phyloP scores from a whole-genome alignment of 2,329 filamentous ascomycete genomes.

The Trichoderma sp. region DNA sequence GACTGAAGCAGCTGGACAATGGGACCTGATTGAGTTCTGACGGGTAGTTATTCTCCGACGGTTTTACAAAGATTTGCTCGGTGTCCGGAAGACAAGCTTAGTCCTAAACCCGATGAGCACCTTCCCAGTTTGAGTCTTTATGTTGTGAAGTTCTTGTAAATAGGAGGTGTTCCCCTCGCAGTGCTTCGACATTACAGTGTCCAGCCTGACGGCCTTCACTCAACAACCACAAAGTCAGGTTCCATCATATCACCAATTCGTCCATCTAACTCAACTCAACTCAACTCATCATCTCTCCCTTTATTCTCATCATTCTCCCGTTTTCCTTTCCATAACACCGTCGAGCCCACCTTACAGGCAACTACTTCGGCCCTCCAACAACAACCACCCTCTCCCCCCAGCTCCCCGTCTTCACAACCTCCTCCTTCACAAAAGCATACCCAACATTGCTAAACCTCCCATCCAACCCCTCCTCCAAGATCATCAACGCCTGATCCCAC shows the following conservation, averaged over 20 bases:
- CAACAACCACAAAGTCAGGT: too few species aligned
- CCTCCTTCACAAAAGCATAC: constrained; percentile 18
- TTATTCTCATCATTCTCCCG: too few species aligned
- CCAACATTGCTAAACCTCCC: constrained; percentile 3
- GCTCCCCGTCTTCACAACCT: background rate
- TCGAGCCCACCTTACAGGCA: too few species aligned
- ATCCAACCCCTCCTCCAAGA: background rate
- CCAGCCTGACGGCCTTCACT: too few species aligned
- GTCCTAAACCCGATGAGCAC: background rate
- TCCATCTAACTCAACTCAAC: too few species aligned
- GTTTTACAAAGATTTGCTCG: background rate
- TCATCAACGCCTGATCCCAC: constrained; percentile 10
- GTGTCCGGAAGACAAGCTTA: background rate
- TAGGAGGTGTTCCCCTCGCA: too few species aligned
- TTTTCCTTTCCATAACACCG: too few species aligned
- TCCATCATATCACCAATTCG: too few species aligned
- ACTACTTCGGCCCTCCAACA: constrained; percentile 10
- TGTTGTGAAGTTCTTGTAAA: background rate
- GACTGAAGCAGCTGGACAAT: background rate
- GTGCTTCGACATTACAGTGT: too few species aligned
- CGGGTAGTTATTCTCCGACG: background rate
- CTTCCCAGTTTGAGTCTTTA: background rate
- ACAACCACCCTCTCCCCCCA: background rate
- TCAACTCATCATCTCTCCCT: too few species aligned
- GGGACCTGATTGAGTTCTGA: background rate